phyloP scores from a whole-genome alignment of 2,329 filamentous ascomycete genomes.

The Epichloe hybrida region DNA sequence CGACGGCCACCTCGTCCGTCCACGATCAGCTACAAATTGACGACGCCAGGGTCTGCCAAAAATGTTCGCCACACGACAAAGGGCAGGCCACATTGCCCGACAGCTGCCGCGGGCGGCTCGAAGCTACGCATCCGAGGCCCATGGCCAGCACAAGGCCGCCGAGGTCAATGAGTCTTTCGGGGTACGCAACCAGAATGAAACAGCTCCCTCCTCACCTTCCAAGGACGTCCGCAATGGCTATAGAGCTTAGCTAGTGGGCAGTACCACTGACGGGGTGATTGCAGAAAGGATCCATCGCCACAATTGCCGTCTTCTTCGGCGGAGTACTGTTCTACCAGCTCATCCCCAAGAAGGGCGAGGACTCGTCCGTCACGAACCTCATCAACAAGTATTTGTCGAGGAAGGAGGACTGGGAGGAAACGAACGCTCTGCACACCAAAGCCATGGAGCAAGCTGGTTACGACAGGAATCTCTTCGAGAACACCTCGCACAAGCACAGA shows the following conservation, averaged over 20 bases:
- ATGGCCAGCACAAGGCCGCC: slow-evolving; percentile 32
- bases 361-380: slow-evolving; percentile 31
- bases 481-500: slow-evolving; percentile 27
- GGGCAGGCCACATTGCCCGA: slow-evolving; percentile 25
- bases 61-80: slow-evolving; percentile 32
- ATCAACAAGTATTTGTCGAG: slow-evolving; percentile 33
- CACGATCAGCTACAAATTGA: slow-evolving; percentile 20
- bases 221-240: background rate
- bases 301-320: slow-evolving; percentile 30
- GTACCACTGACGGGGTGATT: background rate
- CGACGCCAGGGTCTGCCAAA: slow-evolving; percentile 17
- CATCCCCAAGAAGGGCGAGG: slow-evolving; percentile 36
- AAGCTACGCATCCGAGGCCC: slow-evolving; percentile 41
- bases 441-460: slow-evolving; percentile 41
- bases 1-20: slow-evolving; percentile 5
- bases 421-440: slow-evolving; percentile 38
- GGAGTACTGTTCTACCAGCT: slow-evolving; percentile 34
- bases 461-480: slow-evolving; percentile 41
- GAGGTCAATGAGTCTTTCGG: slow-evolving; percentile 41
- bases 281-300: slow-evolving; percentile 36
- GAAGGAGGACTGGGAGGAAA: slow-evolving; percentile 35
- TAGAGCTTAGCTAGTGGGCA: background rate
- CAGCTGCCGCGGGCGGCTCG: slow-evolving; percentile 27
- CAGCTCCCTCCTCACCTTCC: background rate
- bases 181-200: slow-evolving; percentile 27